Base-by-base conservation (phyloP, 768 basidiomycete species). In the Psilocybe tampanensis region DNA sequence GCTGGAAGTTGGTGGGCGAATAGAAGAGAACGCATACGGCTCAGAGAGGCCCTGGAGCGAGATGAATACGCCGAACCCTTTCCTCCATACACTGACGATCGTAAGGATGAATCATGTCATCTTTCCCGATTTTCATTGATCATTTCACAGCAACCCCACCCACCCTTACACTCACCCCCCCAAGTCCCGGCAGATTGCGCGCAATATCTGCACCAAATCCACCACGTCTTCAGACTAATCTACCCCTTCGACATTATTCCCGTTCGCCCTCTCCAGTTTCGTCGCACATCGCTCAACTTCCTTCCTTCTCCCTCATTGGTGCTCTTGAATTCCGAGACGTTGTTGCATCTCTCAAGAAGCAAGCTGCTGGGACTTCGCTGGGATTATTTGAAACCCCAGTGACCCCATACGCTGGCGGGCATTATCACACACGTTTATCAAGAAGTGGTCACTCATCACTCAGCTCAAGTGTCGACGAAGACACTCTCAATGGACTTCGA, bases 291-390 rank as follows among this genome's bases (percentile, higher is more conserved):
- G 70, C 72, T 9, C 82, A 84, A 58, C 81, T 93, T 72, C 90
- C 90, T 2, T 92, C 90, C 0, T 94, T 94, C 65, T 98, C 96
- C 2, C 82, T 99, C 1, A 84, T 98, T 4, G 94, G 96, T 8
- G 97, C 97, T 0, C 83, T 99, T 43, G 97, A 99, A 71, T 99
- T 99, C 73, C 83, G 95, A 17, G 89, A 95, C 57, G 90, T 98
- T 21, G 89, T 99, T 19, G 80, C 89, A 11, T 87, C 89, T 0
- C 77, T 99, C 21, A 85, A 86, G 60, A 79, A 79, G 47, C 86
- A 95, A 64, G 87, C 88, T 9, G 80, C 84, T 2, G 76, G 77
- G 0, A 72, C 81, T 0, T 80, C 84, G 0, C 74, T 92, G 47
- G 79, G 71, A 56, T 75, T 85, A 3, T 93, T 93, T 60, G 89